Evolutionary conservation across 139 green algal species (phyloP), one percentile per base, ranked within the genome.

Genomic region (Asterochloris erici): DNA sequence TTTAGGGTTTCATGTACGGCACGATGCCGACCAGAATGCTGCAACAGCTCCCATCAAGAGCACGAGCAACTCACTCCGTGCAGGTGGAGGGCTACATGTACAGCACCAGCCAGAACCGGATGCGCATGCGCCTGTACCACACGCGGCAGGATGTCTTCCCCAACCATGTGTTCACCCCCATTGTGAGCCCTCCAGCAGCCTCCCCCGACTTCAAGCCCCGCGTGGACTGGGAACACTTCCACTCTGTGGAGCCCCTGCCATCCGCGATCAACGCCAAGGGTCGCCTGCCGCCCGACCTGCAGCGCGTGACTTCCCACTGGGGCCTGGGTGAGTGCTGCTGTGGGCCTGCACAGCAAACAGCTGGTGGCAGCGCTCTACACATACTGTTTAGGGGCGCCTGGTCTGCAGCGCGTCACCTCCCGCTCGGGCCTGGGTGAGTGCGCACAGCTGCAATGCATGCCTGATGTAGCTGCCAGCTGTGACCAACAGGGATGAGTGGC

Each of bases 71-170:
- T 64, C 12, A 79, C 14, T 14, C 15, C 14, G 10, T 28, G 76
- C 87, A 91, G 87, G 75, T 90, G 54, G 87, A 91, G 27, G 83
- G 73, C n/a, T 93, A 92, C 84, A 82, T 88, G 74, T 86, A 89
- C 73, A 79, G 61, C 17, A 87, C 63, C n/a, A 63, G 63, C 54
- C 70, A 87, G 29, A 92, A 93, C 73, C 73, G 82, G 28, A 81
- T 93, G 84, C 85, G 90, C 15, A 86, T 91, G 79, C 84, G 88
- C 63, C 87, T 88, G 29, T 92, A 89, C 79, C 81, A 83, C 12
- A 83, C 87, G 19, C 68, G 81, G 60, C 63, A 87, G 54, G 86
- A 92, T 83, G 87, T 93, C 47, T 79, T 83, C 73, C 86, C 77
- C 29, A 82, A 87, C 47, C 83, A 84, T 78, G 80, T 68, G 60